Percentiles rank a stretch among this genome's conserved stretches.
phyloP scores from a whole-genome alignment of 1,284 basidiomycete species.

The Ustilago esculenta region DNA sequence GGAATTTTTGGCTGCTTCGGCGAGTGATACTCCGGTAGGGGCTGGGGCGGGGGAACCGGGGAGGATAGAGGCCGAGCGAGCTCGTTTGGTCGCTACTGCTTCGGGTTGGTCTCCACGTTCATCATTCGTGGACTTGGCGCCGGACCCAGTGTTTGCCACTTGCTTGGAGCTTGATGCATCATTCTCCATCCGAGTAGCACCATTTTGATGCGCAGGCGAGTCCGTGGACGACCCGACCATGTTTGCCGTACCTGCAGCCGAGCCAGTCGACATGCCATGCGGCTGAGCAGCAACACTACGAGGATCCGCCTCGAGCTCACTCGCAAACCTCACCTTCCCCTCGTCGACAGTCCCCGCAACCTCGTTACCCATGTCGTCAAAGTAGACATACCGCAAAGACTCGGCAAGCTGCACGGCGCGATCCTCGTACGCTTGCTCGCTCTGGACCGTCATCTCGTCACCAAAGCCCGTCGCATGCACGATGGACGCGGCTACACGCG shows the following conservation, averaged over 20 bases:
- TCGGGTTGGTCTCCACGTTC: too few relatives aligned
- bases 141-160: too few relatives aligned
- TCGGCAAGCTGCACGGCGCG: constrained; percentile 72
- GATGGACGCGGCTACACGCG: constrained; percentile 74
- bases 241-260: too few relatives aligned
- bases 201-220: too few relatives aligned
- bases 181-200: too few relatives aligned
- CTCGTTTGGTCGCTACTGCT: constrained; percentile 12
- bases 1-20: constrained; percentile 28
- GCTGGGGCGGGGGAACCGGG: constrained; percentile 35
- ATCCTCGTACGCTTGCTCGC: constrained; percentile 72
- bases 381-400: constrained; percentile 66
- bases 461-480: constrained; percentile 73
- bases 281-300: constrained; percentile 40
- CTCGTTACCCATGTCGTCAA: constrained; percentile 24
- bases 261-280: constrained; percentile 14
- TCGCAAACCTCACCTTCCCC: constrained; percentile 20
- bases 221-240: too few relatives aligned
- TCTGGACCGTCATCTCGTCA: constrained; percentile 72
- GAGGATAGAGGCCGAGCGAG: constrained; percentile 14
- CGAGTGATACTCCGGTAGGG: constrained; percentile 41
- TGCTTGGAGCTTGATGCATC: too few relatives aligned
- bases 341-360: constrained; percentile 8
- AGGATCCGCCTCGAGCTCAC: constrained; percentile 37
- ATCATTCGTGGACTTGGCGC: too few relatives aligned